phyloP scores from a whole-genome alignment of 2,329 filamentous ascomycete species.

The Aspergillus tamarii region DNA sequence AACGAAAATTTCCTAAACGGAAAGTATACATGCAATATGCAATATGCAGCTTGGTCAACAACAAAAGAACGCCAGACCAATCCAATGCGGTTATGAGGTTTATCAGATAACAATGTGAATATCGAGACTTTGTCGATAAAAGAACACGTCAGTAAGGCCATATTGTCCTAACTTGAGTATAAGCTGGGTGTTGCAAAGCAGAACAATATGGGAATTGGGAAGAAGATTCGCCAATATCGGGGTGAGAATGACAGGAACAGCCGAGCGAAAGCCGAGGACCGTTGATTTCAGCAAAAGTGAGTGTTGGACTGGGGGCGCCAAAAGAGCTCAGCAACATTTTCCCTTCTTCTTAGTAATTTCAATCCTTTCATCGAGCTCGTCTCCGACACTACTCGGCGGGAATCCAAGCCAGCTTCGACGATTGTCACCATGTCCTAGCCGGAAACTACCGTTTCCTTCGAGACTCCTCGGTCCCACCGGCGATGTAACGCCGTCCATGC shows the following conservation, averaged over 20 bases:
- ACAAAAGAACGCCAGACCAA: neutral
- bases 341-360: slow-evolving; percentile 38
- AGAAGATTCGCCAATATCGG: slow-evolving; percentile 97
- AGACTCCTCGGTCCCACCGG: slow-evolving; percentile 54
- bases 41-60: neutral
- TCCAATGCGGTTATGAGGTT: neutral
- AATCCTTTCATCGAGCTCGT: slow-evolving; percentile 35
- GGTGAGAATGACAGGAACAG: slow-evolving; percentile 98
- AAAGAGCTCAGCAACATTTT: slow-evolving; percentile 43
- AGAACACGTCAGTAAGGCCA: slow-evolving; percentile 66
- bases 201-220: slow-evolving; percentile 97
- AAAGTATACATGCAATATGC: neutral
- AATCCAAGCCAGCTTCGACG: slow-evolving; percentile 69
- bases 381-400: slow-evolving; percentile 51
- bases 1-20: neutral
- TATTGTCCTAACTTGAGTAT: slow-evolving; percentile 98
- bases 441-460: slow-evolving; percentile 60
- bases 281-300: slow-evolving; percentile 36
- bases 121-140: neutral
- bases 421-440: slow-evolving; percentile 63
- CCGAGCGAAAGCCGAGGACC: slow-evolving; percentile 85
- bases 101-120: neutral
- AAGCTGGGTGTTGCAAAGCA: slow-evolving; percentile 98
- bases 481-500: slow-evolving; percentile 38
- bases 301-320: neutral